Evolutionary conservation across 139 green algal genomes (phyloP).

Genomic region (Chlamydomonas applanata): DNA sequence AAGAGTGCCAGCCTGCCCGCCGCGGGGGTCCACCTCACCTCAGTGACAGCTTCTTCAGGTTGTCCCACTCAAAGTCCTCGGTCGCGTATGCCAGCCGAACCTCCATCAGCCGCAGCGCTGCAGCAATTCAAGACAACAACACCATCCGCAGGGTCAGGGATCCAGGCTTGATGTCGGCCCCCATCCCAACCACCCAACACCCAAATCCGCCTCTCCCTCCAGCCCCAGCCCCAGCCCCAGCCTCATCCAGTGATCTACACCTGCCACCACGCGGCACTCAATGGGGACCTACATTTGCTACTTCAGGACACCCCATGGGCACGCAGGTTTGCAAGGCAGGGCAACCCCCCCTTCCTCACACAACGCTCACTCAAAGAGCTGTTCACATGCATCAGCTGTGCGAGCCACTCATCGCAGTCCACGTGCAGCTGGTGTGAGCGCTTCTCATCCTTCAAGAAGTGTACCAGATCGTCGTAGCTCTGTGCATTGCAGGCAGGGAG

Average conservation of each 20-base stretch:
- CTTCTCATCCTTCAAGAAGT: constrained; percentile 32
- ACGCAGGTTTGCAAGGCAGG: too few relatives aligned
- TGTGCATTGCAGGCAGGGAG: not conserved
- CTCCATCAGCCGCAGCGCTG: constrained; percentile 74
- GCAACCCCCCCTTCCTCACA: too few relatives aligned
- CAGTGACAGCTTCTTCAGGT: constrained; percentile 38
- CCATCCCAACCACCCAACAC: not conserved
- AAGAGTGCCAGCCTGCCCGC: too few relatives aligned
- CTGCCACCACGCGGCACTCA: too few relatives aligned
- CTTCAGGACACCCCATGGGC: too few relatives aligned
- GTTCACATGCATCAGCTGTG: constrained; percentile 45
- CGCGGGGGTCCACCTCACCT: too few relatives aligned
- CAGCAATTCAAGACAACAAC: not conserved
- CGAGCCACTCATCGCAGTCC: constrained; percentile 54
- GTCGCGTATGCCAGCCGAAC: constrained; percentile 67
- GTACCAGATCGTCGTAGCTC: constrained; percentile 8
- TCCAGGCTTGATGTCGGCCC: not conserved
- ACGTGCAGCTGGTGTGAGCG: constrained; percentile 13
- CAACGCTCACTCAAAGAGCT: constrained; percentile 40
- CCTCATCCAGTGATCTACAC: too few relatives aligned
- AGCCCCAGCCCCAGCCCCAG: not conserved
- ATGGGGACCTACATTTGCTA: too few relatives aligned
- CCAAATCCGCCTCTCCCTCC: not conserved
- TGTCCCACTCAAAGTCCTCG: constrained; percentile 85
- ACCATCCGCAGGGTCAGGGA: too few relatives aligned